Base-by-base conservation (phyloP, 805 yeast genomes). In the Pichia scutulata region DNA sequence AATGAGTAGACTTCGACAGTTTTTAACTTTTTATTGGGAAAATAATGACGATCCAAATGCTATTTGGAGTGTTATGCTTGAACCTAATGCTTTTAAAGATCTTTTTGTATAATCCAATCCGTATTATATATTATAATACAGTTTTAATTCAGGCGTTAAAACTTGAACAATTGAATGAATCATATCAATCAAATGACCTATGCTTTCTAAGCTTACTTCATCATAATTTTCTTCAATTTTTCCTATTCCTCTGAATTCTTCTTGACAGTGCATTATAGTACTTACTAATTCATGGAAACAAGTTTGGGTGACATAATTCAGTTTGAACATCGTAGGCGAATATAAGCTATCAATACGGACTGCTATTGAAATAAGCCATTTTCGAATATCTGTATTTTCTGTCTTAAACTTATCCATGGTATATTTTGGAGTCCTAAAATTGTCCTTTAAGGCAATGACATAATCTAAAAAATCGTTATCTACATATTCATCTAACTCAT, bases 11-110 rank as follows among this genome's bases (percentile, higher is more conserved):
- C 40, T 56, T 10, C 7, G 43, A 9, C 37, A 37, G 4, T 56
- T 56, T 39, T 41, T 52, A 12, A n/a, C 47, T 18, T 18, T 28
- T 19, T 22, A 44, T 4, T 57, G 60, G 60, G 58, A 52, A 18
- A 21, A 39, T 7, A 3, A 16, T 12, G 19, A 16, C 10, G 5
- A 12, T 16, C 6, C 6, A 9, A 26, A 22, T 22, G 33, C n/a
- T 12, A 9, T 40, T 9, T 44, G 47, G 47, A 16, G 36, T 33
- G 26, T 36, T 3, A 23, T 44, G 19, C 30, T 44, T 18, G 41
- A 28, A 22, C 18, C 16, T 5, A 22, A n/a, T 12, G 47, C 41
- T 4, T 44, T 44, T 25, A 36, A 36, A 24, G 40, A 33, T 23
- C n/a, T 44, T 26, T 44, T 44, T 8, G 10, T 42, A 16, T 33